These are phyloP conservation scores for Trichophyton equinum DNA, from an alignment of 2,329 filamentous ascomycete species.

Conservation along the genomic window DNA sequence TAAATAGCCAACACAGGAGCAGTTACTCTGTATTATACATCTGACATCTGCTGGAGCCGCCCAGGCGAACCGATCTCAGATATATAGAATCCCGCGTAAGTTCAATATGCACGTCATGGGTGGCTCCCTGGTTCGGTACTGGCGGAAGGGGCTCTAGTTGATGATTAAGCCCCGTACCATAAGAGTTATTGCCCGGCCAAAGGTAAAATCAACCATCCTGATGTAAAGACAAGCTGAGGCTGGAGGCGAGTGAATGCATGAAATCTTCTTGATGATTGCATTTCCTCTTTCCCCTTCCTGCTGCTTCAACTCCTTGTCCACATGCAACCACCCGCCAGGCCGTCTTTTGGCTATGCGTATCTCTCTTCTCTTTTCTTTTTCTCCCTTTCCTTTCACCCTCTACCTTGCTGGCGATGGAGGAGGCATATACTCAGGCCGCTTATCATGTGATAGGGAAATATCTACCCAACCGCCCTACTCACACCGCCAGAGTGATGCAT, in stretches of 20 bases:
- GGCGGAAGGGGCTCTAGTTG: not conserved
- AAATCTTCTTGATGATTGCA: not conserved
- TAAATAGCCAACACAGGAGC: not conserved
- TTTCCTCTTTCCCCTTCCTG: not conserved
- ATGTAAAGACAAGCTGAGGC: not conserved
- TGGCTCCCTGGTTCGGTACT: not conserved
- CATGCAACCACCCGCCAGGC: not conserved
- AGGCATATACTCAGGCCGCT: not conserved
- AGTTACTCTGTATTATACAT: not conserved
- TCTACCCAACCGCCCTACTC: not conserved
- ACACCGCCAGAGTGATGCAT: constrained; percentile 3
- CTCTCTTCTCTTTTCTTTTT: not conserved
- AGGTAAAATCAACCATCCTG: not conserved
- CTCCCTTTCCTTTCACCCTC: not conserved
- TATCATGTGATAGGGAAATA: not conserved
- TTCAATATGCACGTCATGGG: not conserved
- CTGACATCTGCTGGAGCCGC: not conserved
- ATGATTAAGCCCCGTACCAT: not conserved
- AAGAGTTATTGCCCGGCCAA: not conserved
- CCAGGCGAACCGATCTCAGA: not conserved
- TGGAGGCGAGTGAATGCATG: not conserved
- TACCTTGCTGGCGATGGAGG: not conserved
- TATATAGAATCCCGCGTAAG: not conserved
- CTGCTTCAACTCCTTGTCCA: not conserved
- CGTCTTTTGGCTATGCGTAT: not conserved